Evolutionary conservation across 495 filamentous ascomycete species (phyloP), one percentile per base, ranked within the genome.

Genomic region (Penicillium crystallinum): DNA sequence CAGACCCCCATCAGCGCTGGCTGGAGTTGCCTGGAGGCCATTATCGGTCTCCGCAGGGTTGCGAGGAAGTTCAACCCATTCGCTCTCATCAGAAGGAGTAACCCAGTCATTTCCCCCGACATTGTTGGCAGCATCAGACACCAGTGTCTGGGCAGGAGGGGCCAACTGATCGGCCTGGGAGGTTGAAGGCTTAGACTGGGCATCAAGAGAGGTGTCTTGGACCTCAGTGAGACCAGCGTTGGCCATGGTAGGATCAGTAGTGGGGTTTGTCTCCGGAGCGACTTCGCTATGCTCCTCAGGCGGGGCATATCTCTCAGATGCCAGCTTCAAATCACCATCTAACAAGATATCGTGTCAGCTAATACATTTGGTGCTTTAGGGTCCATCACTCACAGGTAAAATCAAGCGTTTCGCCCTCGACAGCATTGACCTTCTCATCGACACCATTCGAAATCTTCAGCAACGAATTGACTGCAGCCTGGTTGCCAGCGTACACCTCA

Each of bases 401-500:
- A 31, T 85, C 77, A 29, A 92, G 76, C 14, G 65, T 53, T 3
- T 82, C 80, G 14, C 85, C 82, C 39, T 81, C 79, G 25, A 87
- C 83, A 43, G 81, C 84, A 41, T 68, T 61, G 1, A 90, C 80
- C 56, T 76, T 79, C 51, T 97, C 91, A 30, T 88, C 82, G 21
- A 79, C 80, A 22, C 91, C 93, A 39, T 89, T 76, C 49, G 95
- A 87, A 34, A 99, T 74, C 71, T 89, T 95, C 56, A 90, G 65
- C 76, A 95, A 92, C 11, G 88, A 81, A 31, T 79, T 74, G 14
- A 99, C 89, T 15, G 91, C 91, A 57, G 80, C 78, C 42, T 86
- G 79, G 56, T 90, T 87, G 27, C 95, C 95, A 18, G 83, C 85
- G 68, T 99, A 99, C 34, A 97, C 85, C 60, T 88, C 77, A 45